Conservation (phyloP, 176 grass and related monocot genomes). For the Aegilops bicornis region DNA sequence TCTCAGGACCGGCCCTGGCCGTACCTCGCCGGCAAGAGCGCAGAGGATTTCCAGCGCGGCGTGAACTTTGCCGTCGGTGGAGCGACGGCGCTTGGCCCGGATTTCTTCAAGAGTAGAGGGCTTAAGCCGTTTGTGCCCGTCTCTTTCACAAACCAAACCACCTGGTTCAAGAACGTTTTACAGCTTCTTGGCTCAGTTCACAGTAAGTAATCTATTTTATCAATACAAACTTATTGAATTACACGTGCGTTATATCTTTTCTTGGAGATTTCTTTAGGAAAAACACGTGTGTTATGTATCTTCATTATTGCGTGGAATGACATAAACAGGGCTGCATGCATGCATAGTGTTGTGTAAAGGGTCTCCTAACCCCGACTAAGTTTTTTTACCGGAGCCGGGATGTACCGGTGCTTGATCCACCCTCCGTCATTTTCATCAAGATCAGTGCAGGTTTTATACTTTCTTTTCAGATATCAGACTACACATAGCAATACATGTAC, state of each 20-base stretch:
- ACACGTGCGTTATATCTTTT: background rate
- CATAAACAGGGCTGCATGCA: background rate
- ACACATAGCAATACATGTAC: no score
- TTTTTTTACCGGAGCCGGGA: no score
- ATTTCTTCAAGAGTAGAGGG: constrained; percentile 41
- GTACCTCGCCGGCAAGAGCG: constrained; percentile 37
- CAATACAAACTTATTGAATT: background rate
- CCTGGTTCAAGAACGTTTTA: constrained; percentile 44
- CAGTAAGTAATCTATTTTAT: background rate
- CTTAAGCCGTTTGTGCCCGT: constrained; percentile 33
- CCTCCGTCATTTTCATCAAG: no score
- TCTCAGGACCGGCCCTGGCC: no score
- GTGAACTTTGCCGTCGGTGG: constrained; percentile 66
- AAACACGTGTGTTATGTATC: no score
- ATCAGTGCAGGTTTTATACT: no score
- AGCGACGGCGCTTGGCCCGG: constrained; percentile 42
- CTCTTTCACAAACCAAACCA: constrained; percentile 38
- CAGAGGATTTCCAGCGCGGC: constrained; percentile 36
- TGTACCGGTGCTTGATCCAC: no score
- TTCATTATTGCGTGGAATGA: no score
- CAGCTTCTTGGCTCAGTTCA: constrained; percentile 21
- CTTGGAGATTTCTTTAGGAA: no score
- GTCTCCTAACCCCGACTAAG: no score
- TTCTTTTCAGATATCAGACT: no score
- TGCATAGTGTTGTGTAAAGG: background rate